Conservation (phyloP, 108 stramenopile genomes). For the Discostella stelligeroides region DNA sequence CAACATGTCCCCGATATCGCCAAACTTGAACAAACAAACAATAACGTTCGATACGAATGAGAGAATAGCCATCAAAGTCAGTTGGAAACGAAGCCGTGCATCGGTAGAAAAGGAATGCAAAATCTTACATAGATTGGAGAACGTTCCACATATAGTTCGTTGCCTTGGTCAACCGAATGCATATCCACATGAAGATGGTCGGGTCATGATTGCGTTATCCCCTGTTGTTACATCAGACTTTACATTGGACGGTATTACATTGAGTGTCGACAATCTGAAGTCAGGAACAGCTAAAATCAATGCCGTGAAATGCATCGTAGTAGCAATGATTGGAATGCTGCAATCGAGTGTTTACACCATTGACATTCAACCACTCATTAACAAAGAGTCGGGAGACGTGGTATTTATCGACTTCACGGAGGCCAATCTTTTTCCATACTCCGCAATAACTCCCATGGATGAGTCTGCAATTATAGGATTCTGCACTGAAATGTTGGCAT, state of each 20-base stretch:
- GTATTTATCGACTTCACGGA: slow-evolving; percentile 83
- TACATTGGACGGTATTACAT: slow-evolving; percentile 26
- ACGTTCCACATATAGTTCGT: slow-evolving; percentile 53
- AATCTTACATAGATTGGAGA: slow-evolving; percentile 48
- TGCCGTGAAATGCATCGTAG: slow-evolving; percentile 46
- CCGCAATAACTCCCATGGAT: slow-evolving; percentile 32
- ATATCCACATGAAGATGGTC: slow-evolving; percentile 53
- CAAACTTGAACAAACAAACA: background rate
- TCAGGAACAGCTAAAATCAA: slow-evolving; percentile 13
- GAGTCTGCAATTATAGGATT: slow-evolving; percentile 45
- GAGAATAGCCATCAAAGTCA: slow-evolving; percentile 64
- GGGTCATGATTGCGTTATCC: slow-evolving; percentile 56
- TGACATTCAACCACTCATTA: slow-evolving; percentile 72
- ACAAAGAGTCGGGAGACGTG: slow-evolving; percentile 51
- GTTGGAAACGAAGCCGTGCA: slow-evolving; percentile 61
- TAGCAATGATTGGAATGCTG: slow-evolving; percentile 66
- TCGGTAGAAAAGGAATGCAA: slow-evolving; percentile 71
- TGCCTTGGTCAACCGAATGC: slow-evolving; percentile 44
- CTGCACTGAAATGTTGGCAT: slow-evolving; percentile 55
- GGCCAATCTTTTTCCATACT: slow-evolving; percentile 41
- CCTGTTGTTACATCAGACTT: slow-evolving; percentile 33
- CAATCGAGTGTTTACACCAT: slow-evolving; percentile 54
- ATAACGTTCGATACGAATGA: slow-evolving; percentile 1
- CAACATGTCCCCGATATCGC: background rate
- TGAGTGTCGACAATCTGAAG: slow-evolving; percentile 40